Conservation (phyloP, 768 basidiomycete species). For the Pilatotrama ljubarskyi region DNA sequence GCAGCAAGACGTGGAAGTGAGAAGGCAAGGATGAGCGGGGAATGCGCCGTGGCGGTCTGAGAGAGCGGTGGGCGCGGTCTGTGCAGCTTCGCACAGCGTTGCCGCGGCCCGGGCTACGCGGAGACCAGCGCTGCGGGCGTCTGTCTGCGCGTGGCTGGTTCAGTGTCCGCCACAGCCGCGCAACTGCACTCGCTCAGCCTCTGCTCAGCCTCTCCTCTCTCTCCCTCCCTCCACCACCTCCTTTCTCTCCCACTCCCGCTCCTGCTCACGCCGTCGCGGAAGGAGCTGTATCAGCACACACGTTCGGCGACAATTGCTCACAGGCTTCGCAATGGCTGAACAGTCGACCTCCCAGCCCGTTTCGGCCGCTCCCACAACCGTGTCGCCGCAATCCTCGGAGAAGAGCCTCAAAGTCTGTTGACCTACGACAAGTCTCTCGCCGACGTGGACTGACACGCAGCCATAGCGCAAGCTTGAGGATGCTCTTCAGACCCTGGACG, state of each 20-base stretch:
- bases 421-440: neutral
- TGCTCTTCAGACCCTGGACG: conserved; percentile 71
- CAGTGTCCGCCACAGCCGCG: conserved; percentile 14
- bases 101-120: conserved; percentile 9
- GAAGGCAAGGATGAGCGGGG: neutral
- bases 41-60: neutral
- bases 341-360: conserved; percentile 7
- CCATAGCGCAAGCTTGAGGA: conserved; percentile 78
- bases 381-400: conserved; percentile 8
- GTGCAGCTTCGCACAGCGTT: conserved; percentile 15
- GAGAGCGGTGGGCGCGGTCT: neutral
- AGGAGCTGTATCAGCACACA: neutral
- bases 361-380: conserved; percentile 7
- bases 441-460: conserved; percentile 19
- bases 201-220: too few species aligned
- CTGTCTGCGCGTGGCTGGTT: neutral
- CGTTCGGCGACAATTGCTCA: neutral
- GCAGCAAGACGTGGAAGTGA: neutral
- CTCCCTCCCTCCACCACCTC: conserved; percentile 5
- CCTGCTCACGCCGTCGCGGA: neutral
- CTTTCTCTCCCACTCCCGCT: neutral
- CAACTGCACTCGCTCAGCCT: neutral
- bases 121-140: neutral
- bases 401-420: conserved; percentile 26
- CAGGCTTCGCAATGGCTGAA: neutral